These are phyloP conservation scores for Penicillium paneum DNA, from an alignment of 2,329 filamentous ascomycete genomes.

Conservation along the genomic window DNA sequence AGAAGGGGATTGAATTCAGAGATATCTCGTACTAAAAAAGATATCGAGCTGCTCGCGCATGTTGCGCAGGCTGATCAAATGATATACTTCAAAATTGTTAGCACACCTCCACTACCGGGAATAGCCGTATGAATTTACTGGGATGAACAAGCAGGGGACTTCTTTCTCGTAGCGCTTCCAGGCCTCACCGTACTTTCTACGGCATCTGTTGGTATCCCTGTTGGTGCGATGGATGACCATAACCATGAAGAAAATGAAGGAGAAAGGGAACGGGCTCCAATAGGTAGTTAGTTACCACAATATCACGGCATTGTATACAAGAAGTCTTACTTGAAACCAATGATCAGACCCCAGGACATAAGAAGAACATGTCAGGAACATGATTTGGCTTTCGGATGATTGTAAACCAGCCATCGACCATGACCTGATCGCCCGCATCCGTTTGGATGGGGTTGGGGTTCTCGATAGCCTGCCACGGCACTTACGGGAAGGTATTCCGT, in stretches of 20 bases:
- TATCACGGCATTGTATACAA: background rate
- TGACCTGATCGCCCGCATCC: conserved; percentile 67
- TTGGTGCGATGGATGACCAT: conserved; percentile 77
- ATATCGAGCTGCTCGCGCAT: too few species aligned
- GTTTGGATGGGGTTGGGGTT: conserved; percentile 76
- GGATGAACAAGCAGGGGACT: conserved; percentile 82
- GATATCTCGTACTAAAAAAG: too few species aligned
- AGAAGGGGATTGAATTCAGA: too few species aligned
- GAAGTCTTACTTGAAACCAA: conserved; percentile 57
- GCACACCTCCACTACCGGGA: background rate
- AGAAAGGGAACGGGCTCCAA: conserved; percentile 76
- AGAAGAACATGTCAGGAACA: conserved; percentile 74
- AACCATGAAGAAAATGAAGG: conserved; percentile 70
- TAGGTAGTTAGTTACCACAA: background rate
- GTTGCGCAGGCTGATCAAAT: background rate
- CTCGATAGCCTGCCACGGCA: conserved; percentile 76
- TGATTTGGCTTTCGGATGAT: conserved; percentile 76
- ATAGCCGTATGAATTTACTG: conserved; percentile 44
- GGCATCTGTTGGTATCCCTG: conserved; percentile 71
- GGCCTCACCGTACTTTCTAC: conserved; percentile 71
- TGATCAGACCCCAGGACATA: conserved; percentile 73
- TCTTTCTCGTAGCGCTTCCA: conserved; percentile 76
- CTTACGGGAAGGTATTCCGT: conserved; percentile 78
- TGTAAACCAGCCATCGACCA: conserved; percentile 82
- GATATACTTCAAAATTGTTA: background rate